Conservation (phyloP, 2,329 filamentous ascomycete genomes). For the Beauveria pseudobassiana region DNA sequence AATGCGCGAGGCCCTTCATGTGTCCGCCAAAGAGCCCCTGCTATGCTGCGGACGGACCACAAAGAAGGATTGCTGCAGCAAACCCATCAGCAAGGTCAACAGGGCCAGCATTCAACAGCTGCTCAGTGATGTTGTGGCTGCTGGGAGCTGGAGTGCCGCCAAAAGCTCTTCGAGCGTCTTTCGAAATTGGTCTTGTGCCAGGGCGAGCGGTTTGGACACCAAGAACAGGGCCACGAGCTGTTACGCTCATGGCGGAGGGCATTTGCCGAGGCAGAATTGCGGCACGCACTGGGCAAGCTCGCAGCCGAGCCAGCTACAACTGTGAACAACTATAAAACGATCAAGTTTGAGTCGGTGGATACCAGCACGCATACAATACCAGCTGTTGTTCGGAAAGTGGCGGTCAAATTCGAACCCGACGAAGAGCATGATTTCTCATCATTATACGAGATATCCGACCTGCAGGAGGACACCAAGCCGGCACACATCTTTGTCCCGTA, state of each 20-base stretch:
- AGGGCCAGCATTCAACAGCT: background rate
- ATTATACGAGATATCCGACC: background rate
- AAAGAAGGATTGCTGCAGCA: background rate
- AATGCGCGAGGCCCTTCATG: background rate
- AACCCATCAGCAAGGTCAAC: background rate
- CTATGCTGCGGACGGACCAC: background rate
- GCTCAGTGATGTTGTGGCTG: conserved; percentile 6
- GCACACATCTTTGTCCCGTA: conserved; percentile 17
- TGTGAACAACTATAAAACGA: background rate
- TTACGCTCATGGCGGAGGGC: conserved; percentile 14
- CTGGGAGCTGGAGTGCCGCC: conserved; percentile 13
- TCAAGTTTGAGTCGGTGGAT: background rate
- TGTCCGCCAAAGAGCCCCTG: background rate
- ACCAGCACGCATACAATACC: background rate
- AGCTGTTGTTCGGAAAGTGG: background rate
- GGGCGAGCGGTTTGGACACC: background rate
- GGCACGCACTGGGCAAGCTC: background rate
- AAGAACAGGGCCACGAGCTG: background rate
- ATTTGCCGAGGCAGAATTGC: background rate
- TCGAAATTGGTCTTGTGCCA: conserved; percentile 17
- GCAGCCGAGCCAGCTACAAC: background rate
- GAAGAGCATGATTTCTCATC: background rate
- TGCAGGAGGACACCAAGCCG: background rate
- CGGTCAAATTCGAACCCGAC: background rate
- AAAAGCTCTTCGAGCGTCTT: conserved; percentile 12